A percentile compares a stretch with the other conserved stretches of the same genome.
Evolutionary conservation across 768 basidiomycete species (phyloP).

Genomic region (Suillus paluster): DNA sequence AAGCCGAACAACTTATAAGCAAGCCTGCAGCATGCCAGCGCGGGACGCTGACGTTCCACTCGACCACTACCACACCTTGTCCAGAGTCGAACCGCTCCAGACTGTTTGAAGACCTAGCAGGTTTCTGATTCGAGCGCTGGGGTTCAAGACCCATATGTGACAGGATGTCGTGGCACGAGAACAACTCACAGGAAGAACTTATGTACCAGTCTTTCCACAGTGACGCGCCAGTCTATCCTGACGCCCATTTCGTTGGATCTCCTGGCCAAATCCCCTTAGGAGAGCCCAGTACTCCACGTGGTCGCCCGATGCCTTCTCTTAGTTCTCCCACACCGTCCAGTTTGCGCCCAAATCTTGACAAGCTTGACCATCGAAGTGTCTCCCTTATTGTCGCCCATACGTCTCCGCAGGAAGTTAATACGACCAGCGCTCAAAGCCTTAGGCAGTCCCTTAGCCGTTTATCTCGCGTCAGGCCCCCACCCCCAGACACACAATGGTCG

Average conservation of each 20-base stretch:
- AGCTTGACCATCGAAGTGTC: conserved; percentile 8
- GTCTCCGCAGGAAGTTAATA: conserved; percentile 17
- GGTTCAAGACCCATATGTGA: not conserved
- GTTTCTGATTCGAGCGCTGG: not conserved
- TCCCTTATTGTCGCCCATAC: conserved; percentile 13
- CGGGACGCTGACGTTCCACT: no score
- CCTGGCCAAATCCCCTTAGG: conserved; percentile 23
- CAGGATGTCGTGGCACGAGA: conserved; percentile 1
- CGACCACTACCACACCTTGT: conserved; percentile 1
- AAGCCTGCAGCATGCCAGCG: no score
- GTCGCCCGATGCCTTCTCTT: conserved; percentile 23
- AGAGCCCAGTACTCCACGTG: conserved; percentile 19
- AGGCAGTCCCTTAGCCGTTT: conserved; percentile 15
- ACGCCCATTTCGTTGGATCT: conserved; percentile 27
- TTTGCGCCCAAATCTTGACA: conserved; percentile 10
- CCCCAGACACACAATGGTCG: conserved; percentile 55
- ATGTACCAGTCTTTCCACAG: conserved; percentile 14
- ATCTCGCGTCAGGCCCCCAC: conserved; percentile 14
- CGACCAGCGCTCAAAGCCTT: conserved; percentile 21
- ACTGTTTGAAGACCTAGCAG: not conserved
- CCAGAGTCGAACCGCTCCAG: not conserved
- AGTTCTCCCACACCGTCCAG: conserved; percentile 4
- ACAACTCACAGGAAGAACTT: not conserved
- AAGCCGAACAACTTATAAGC: no score
- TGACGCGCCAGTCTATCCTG: conserved; percentile 7